Percentiles rank a stretch among this genome's conserved stretches.
These are phyloP conservation scores for Phytopythium mirpurense DNA, from an alignment of 352 stramenopile species.

Conservation along the genomic window DNA sequence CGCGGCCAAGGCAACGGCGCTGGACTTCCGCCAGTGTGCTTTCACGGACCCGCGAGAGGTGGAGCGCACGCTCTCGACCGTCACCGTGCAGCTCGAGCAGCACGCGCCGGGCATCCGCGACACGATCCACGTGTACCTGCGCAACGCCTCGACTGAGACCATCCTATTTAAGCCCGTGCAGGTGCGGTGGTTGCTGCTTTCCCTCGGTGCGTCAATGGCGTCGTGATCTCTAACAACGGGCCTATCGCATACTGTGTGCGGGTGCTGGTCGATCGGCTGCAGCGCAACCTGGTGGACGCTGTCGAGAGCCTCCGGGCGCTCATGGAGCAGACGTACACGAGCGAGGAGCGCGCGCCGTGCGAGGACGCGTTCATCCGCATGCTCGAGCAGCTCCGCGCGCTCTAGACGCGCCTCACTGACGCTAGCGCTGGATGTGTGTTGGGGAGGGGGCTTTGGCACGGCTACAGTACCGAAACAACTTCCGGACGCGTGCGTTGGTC, in stretches of 20 bases:
- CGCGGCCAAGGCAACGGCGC: slow-evolving; percentile 13
- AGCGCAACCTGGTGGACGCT: slow-evolving; percentile 66
- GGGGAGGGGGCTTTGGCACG: too few relatives aligned
- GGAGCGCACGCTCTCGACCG: slow-evolving; percentile 32
- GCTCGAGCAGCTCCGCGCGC: slow-evolving; percentile 38
- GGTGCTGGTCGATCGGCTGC: slow-evolving; percentile 1
- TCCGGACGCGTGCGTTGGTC: too few relatives aligned
- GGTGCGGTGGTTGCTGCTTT: slow-evolving; percentile 18
- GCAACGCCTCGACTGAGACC: slow-evolving; percentile 72
- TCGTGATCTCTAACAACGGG: neutral
- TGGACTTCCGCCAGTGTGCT: slow-evolving; percentile 40
- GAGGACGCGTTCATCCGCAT: slow-evolving; percentile 33
- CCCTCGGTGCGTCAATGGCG: neutral
- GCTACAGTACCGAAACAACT: too few relatives aligned
- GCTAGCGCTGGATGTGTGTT: too few relatives aligned
- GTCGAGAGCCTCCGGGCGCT: slow-evolving; percentile 57
- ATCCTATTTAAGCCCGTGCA: slow-evolving; percentile 84
- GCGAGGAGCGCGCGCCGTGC: slow-evolving; percentile 36
- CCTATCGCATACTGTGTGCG: neutral
- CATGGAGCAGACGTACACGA: slow-evolving; percentile 53
- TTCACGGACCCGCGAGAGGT: slow-evolving; percentile 40
- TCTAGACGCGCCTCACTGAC: slow-evolving; percentile 13
- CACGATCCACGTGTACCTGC: slow-evolving; percentile 70
- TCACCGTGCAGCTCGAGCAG: slow-evolving; percentile 37
- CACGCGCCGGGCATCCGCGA: slow-evolving; percentile 34